Base-by-base conservation (phyloP, 768 basidiomycete genomes). In the Suillus hirtellus region DNA sequence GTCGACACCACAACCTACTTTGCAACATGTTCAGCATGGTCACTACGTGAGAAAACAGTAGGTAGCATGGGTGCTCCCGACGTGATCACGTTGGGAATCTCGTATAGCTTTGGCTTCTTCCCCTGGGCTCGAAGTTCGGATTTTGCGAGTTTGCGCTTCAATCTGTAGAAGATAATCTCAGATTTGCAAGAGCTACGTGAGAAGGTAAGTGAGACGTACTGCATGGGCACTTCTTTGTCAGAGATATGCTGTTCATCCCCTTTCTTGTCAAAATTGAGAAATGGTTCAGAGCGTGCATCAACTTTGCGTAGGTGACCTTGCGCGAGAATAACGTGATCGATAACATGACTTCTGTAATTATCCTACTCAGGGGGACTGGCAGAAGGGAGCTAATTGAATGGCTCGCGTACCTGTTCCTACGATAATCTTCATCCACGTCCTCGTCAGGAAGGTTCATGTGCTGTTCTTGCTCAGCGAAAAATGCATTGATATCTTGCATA, bases 361-460 rank as follows among this genome's bases (percentile, higher is more conserved):
- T 21, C 62, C 44, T 38, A 38, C 27, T 56, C 31, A 56, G 60
- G 44, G 35, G 44, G 4, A n/a, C 52, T 40, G 46, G 47, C 56
- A 60, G 42, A 34, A 49, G 43, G n/a, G 21, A 60, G 21, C n/a
- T 15, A 10, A 15, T 21, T 60, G 24, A 44, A 19, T 38, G 21
- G 53, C 21, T 15, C n/a, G 12, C 70, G 21, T 55, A 74, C 73
- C 27, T 58, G 37, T 66, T 66, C 62, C n/a, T 65, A 63, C 43
- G 63, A 14, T 62, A 54, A 27, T 54, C 62, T 44, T 61, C 79
- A 17, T 82, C 76, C 53, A 82, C 65, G 44, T 82, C 80, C 70
- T 87, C 84, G 44, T 86, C 82, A 3, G 84, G 82, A 19, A 83
- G 63, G 53, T 76, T 79, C 84, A 87, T 84, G 10, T 77, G 79